Evolutionary conservation across 106 monocot species (phyloP).

Genomic region (Dendrobium nobile): DNA sequence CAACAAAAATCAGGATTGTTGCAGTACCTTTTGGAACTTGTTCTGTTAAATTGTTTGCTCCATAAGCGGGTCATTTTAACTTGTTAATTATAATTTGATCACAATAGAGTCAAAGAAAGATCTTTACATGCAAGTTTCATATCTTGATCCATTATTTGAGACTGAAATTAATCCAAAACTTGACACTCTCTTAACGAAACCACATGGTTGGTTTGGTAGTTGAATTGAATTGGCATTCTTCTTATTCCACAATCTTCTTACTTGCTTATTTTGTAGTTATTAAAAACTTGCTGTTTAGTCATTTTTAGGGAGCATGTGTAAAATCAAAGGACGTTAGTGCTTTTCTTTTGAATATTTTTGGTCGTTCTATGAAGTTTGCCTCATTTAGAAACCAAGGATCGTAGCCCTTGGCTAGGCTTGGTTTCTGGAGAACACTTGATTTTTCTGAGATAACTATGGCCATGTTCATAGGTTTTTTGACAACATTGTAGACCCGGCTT

Average conservation of each 20-base stretch:
- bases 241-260: neutral
- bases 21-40: too few species aligned
- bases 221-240: neutral
- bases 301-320: neutral
- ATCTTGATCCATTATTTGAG: neutral
- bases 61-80: neutral
- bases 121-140: neutral
- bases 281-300: neutral
- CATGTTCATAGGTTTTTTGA: constrained; percentile 38
- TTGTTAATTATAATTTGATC: neutral
- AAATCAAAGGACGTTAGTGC: neutral
- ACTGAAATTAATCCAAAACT: too few species aligned
- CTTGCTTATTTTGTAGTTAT: neutral
- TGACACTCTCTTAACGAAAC: too few species aligned
- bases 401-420: too few species aligned
- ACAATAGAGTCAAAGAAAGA: neutral
- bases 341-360: neutral
- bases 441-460: neutral
- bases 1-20: too few species aligned
- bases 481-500: constrained; percentile 58
- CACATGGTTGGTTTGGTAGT: neutral
- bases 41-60: neutral
- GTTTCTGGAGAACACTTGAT: neutral
- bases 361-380: neutral
- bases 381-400: neutral